A percentile compares a stretch with the other conserved stretches of the same genome.
These are phyloP conservation scores for Cornus suecica DNA, from an alignment of 148 eudicot genomes.

Conservation along the genomic window DNA sequence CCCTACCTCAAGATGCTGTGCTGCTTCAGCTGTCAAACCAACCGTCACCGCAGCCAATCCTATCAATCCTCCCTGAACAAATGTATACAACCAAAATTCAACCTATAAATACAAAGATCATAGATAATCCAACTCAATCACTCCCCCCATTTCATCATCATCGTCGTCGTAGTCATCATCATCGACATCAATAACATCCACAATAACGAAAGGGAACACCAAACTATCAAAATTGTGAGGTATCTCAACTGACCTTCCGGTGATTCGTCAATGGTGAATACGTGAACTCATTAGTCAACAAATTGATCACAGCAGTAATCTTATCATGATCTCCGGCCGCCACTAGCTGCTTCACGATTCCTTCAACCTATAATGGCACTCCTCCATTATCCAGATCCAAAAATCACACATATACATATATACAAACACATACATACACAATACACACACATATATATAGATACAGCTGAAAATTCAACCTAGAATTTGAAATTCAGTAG, in stretches of 20 bases:
- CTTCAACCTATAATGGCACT: constrained; percentile 63
- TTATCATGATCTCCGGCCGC: constrained; percentile 74
- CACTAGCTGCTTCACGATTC: constrained; percentile 79
- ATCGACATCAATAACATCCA: too few species aligned
- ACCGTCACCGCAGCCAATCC: constrained; percentile 98
- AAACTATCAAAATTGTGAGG: not conserved
- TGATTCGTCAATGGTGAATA: constrained; percentile 85
- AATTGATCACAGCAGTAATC: constrained; percentile 77
- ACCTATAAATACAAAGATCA: not conserved
- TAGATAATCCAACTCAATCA: not conserved
- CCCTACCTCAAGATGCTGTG: constrained; percentile 92
- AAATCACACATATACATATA: not conserved
- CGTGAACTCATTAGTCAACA: constrained; percentile 66
- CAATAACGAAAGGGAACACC: not conserved
- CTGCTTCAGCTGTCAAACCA: constrained; percentile 83
- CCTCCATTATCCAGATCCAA: constrained; percentile 5
- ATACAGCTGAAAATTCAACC: not conserved
- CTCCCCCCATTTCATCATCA: too few species aligned
- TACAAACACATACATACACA: too few species aligned
- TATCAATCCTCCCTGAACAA: constrained; percentile 88
- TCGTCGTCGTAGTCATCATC: too few species aligned
- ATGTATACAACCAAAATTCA: constrained; percentile 2
- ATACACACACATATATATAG: too few species aligned
- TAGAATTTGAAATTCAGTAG: not conserved
- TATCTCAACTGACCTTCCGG: constrained; percentile 52